Base-by-base conservation (phyloP, 2,329 filamentous ascomycete species). In the Penicillium verrucosum region DNA sequence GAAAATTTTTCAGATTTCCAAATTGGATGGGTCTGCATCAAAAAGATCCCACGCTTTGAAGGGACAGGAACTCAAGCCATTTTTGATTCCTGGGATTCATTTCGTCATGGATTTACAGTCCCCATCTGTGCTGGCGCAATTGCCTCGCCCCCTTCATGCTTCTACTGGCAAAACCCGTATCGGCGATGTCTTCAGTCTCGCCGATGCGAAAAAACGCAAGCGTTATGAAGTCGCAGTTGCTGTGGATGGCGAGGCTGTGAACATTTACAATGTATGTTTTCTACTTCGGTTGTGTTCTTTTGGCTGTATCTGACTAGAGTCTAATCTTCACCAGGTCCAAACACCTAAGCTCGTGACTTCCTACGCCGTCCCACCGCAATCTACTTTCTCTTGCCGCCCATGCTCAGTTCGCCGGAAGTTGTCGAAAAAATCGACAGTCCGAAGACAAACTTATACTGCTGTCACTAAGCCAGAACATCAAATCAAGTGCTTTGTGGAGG, bases 301-400 rank as follows among this genome's bases (percentile, higher is more conserved):
- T 4, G 2, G 9, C 49, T 2, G 11, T 2, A 11, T 45, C 63
- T 64, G 53, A 61, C 40, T n/a, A 21, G 21, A 21, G 21, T 21
- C 38, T 34, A 38, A 40, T 46, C 32, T 70, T 11, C 56, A 30
- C 25, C 42, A 87, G 85, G 73, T 86, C 23, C 82, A 85, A 78
- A 83, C 81, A 50, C 82, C 85, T 9, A 83, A 81, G 63, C 77
- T 85, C 9, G 76, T 84, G 18, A 81, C 82, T 34, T 86, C 84
- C 16, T 85, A 86, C 68, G 82, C 84, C 50, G 75, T 86, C 16
- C 83, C 85, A 36, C 84, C 85, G 29, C 80, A 85, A 65, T 80
- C 82, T 25, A 78, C 76, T 16, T 82, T 86, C 67, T 77, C 79
- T 52, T 81, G 82, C 51, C 75, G 81, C 34, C 84, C 85, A 51